These are phyloP conservation scores for Helianthus tuberosus DNA, from an alignment of 129 eudicot genomes.

Conservation along the genomic window DNA sequence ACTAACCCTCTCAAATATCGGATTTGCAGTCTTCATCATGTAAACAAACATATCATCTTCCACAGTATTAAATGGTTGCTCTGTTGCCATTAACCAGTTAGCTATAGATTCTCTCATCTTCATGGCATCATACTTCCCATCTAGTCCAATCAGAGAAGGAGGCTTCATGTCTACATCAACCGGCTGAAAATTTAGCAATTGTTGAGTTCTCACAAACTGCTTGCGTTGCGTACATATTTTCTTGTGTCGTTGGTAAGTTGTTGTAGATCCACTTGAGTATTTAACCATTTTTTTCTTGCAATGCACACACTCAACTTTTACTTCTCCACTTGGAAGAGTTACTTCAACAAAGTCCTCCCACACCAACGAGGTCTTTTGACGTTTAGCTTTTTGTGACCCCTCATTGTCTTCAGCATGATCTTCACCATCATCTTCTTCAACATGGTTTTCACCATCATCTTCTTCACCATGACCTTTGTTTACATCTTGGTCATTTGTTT, in stretches of 20 bases:
- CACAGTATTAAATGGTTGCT: not conserved
- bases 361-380: not conserved
- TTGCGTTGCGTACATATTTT: not conserved
- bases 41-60: slow-evolving; percentile 11
- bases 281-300: no score
- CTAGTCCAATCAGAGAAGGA: not conserved
- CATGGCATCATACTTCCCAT: slow-evolving; percentile 15
- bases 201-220: not conserved
- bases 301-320: no score
- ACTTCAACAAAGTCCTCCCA: not conserved
- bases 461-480: not conserved
- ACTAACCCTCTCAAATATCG: not conserved
- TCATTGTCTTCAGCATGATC: not conserved
- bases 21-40: slow-evolving; percentile 5
- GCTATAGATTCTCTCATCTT: slow-evolving; percentile 21
- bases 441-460: not conserved
- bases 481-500: not conserved
- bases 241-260: no score
- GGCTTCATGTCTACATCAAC: not conserved
- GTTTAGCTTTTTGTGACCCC: not conserved
- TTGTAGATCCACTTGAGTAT: no score
- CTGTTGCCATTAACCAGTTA: no score
- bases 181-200: not conserved
- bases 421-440: no score
- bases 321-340: not conserved